Conservation (phyloP, 2,329 filamentous ascomycete species). For the Ambrosiella beaveri region DNA sequence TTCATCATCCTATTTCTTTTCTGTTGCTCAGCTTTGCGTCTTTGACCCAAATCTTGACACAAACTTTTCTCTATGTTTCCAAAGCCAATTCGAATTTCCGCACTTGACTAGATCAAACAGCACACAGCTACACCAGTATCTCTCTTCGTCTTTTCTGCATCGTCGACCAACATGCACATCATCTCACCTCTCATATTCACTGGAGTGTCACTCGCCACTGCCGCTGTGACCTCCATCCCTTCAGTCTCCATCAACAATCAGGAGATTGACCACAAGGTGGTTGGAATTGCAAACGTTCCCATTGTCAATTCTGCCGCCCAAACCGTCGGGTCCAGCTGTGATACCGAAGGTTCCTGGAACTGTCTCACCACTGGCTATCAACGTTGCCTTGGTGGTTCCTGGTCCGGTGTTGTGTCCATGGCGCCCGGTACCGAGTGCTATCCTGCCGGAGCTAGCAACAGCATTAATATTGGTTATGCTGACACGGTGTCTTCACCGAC, state of each 20-base stretch:
- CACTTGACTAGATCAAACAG: no score
- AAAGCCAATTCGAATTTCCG: no score
- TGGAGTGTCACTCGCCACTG: neutral
- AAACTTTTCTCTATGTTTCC: no score
- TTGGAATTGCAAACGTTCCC: neutral
- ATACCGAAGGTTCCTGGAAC: constrained; percentile 35
- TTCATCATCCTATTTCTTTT: no score
- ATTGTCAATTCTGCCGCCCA: constrained; percentile 15
- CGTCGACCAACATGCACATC: no score
- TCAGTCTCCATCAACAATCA: neutral
- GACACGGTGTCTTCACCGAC: neutral
- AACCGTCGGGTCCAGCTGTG: constrained; percentile 24
- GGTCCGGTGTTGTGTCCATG: constrained; percentile 28
- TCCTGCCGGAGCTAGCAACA: constrained; percentile 25
- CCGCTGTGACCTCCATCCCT: neutral
- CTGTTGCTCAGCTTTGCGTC: no score
- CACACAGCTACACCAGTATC: no score
- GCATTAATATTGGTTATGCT: constrained; percentile 21
- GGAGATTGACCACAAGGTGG: neutral
- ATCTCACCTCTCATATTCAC: no score
- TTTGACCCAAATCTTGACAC: no score
- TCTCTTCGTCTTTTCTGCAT: no score
- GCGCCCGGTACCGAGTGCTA: constrained; percentile 29
- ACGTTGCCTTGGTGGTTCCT: constrained; percentile 30
- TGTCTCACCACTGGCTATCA: constrained; percentile 33